Evolutionary conservation across 495 filamentous ascomycete genomes (phyloP), one percentile per base, ranked within the genome.

Genomic region (Durotheca rogersii): DNA sequence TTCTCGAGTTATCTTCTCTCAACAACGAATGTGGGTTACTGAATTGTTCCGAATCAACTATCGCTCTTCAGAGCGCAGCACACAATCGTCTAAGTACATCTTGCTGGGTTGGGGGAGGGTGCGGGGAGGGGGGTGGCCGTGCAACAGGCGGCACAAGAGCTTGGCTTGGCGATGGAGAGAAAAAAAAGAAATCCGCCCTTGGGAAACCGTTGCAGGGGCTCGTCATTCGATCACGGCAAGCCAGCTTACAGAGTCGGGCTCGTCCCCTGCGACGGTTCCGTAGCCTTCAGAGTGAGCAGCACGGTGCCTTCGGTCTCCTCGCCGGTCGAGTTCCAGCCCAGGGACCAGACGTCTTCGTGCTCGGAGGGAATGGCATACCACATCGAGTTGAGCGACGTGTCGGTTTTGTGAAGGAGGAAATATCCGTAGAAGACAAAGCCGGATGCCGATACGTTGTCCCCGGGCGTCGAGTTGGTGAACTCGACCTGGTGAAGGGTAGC

Each of bases 371-470:
- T 29, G 23, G 56, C 64, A 19, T 64, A 71, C 53, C 67, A 72
- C 46, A 63, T 27, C 4, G 67, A 61, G 25, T 65, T 51, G 35
- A 66, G 53, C 1, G 42, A 36, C 23, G 68, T 67, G 15, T 36
- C 37, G n/a, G 43, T 57, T 16, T 65, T 51, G 21, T 70, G 62
- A 3, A 70, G 47, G 10, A 67, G 21, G 19, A 56, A 61, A 11
- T 65, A 48, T 0, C 68, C 69, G 33, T 72, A 72, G 51, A 69
- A 71, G 29, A 58, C 18, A 33, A 72, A 71, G 0, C 53, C 63
- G 1, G 51, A 57, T 4, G 47, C 53, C 11, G 65, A 53, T 15
- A 52, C 42, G 19, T 62, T 38, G 14, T 17, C 32, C n/a, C 30
- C 37, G 2, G 48, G 41, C 9, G 54, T 41, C 2, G 58, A 51